These are phyloP conservation scores for Floccularia luteovirens DNA, from an alignment of 768 basidiomycete genomes.

Conservation along the genomic window DNA sequence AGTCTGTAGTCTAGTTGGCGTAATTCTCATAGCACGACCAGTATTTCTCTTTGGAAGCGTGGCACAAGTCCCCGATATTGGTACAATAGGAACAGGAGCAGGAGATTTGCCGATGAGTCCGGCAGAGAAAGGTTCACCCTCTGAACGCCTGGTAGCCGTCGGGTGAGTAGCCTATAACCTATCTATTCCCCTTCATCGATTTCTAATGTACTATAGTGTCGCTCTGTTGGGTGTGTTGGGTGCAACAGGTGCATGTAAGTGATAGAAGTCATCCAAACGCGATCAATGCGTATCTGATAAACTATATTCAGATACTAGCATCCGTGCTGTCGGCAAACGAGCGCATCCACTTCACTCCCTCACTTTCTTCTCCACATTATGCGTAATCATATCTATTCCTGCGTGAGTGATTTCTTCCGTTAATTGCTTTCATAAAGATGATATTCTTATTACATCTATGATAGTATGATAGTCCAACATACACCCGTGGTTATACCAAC, in stretches of 20 bases:
- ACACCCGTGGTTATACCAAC: conserved; percentile 39
- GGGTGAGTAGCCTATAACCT: conserved; percentile 24
- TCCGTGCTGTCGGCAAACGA: conserved; percentile 65
- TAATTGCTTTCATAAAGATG: background rate
- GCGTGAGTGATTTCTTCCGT: conserved; percentile 17
- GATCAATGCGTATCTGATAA: background rate
- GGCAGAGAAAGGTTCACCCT: conserved; percentile 18
- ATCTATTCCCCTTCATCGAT: background rate
- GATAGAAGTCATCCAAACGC: background rate
- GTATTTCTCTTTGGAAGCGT: conserved; percentile 57
- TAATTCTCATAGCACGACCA: conserved; percentile 77
- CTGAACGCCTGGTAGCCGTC: conserved; percentile 51
- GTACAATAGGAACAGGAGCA: conserved; percentile 4
- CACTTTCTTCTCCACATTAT: conserved; percentile 55
- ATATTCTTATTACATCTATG: background rate
- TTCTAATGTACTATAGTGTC: conserved; percentile 27
- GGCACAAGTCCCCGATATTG: conserved; percentile 5
- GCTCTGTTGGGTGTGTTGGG: conserved; percentile 62
- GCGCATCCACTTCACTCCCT: conserved; percentile 73
- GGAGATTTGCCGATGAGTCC: conserved; percentile 12
- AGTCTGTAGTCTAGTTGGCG: conserved; percentile 68
- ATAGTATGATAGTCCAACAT: conserved; percentile 27
- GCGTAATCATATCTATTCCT: conserved; percentile 29
- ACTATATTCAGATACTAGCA: conserved; percentile 22
- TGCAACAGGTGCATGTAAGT: conserved; percentile 61